These are phyloP conservation scores for Aspergillus bertholletiae DNA, from an alignment of 495 filamentous ascomycete genomes.

Conservation along the genomic window DNA sequence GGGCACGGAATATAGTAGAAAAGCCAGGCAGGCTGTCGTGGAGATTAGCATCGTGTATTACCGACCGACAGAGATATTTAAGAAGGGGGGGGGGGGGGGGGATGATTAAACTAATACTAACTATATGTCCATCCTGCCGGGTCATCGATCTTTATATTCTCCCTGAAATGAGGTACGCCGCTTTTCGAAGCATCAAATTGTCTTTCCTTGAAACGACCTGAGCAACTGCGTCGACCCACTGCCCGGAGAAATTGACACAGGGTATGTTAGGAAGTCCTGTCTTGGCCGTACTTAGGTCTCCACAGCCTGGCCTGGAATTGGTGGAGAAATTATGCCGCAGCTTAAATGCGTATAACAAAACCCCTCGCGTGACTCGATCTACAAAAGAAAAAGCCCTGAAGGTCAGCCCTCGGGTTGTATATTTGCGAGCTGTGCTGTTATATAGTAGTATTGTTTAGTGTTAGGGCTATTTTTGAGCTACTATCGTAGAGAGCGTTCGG, in stretches of 20 bases:
- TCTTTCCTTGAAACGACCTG: not conserved
- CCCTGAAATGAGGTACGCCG: not conserved
- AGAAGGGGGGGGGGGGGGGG: no score
- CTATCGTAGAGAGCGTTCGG: no score
- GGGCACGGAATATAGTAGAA: not conserved
- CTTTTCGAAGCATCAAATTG: not conserved
- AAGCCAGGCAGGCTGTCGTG: not conserved
- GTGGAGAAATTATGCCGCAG: constrained; percentile 4
- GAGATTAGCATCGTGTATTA: constrained; percentile 2
- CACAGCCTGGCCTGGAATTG: not conserved
- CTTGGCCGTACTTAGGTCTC: not conserved
- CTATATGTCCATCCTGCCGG: not conserved
- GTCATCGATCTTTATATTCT: not conserved
- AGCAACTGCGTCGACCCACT: not conserved
- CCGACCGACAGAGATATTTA: not conserved
- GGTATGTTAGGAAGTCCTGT: not conserved
- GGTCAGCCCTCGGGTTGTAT: no score
- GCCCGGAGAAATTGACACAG: constrained; percentile 1
- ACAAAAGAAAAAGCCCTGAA: no score
- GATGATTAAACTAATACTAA: not conserved
- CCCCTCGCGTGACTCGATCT: no score
- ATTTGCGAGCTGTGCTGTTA: no score
- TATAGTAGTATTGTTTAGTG: no score
- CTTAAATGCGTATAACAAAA: not conserved
- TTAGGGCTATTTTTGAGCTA: no score